These are phyloP conservation scores for Vitis hybrid DNA, from an alignment of 177 flowering plant species.

Conservation along the genomic window DNA sequence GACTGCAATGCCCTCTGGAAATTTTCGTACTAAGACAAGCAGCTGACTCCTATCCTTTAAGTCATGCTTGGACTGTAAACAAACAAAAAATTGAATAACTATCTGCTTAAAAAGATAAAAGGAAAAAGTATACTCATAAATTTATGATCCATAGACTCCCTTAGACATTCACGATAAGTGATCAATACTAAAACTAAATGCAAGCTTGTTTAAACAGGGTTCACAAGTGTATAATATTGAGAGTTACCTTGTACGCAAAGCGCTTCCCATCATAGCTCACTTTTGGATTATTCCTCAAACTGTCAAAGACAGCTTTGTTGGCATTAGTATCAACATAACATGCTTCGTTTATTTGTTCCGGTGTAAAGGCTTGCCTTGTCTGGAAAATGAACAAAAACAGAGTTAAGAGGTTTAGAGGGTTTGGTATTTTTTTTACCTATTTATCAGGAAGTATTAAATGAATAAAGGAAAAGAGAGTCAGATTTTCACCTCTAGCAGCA, in stretches of 20 bases:
- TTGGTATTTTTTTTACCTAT: not conserved
- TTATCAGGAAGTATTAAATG: not conserved
- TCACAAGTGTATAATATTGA: not conserved
- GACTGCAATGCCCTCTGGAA: slow-evolving; percentile 78
- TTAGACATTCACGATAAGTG: not conserved
- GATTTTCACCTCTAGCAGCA: slow-evolving; percentile 64
- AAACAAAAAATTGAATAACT: not conserved
- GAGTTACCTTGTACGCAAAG: slow-evolving; percentile 82
- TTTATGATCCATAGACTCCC: not conserved
- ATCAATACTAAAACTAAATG: not conserved
- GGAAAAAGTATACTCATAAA: no score
- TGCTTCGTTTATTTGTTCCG: slow-evolving; percentile 81
- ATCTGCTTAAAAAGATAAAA: not conserved
- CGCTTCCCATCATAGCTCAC: slow-evolving; percentile 80
- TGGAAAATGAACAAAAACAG: slow-evolving; percentile 26
- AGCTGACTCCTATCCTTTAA: slow-evolving; percentile 64
- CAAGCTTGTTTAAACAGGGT: not conserved
- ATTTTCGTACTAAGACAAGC: slow-evolving; percentile 58
- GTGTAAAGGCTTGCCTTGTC: slow-evolving; percentile 78
- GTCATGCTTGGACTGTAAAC: slow-evolving; percentile 79
- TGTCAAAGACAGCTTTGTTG: slow-evolving; percentile 86
- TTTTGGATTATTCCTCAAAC: slow-evolving; percentile 81
- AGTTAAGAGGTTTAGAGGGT: not conserved
- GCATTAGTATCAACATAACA: slow-evolving; percentile 76
- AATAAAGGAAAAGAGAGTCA: not conserved